Base-by-base conservation (phyloP, 371 early-diverging fungal genomes). In the Vavraia culicis region DNA sequence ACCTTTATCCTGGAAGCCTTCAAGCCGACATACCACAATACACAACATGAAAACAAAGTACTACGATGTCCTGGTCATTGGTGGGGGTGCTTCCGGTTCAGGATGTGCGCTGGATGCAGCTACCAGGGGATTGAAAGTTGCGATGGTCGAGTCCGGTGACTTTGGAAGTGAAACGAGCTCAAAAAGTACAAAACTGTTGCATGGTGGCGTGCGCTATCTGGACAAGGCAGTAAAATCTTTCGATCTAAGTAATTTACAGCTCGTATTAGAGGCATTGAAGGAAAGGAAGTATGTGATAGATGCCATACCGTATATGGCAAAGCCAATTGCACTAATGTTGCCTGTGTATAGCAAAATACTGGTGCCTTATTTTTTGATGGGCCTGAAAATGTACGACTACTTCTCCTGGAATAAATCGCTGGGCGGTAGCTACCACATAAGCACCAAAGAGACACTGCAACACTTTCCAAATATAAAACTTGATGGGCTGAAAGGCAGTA, bases 201-300 rank as follows among this genome's bases (percentile, higher is more conserved):
- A 96, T 63, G 98, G 98, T 50, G 98, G 98, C 61, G 89, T 96
- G 31, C 76, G 98, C 46, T 96, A 96, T 69, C 74, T 96, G 54
- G 89, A 91, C 69, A 90, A 91, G 71, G 98, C 94, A 2, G 75
- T 94, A 43, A 75, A 77, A 73, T 82, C 87, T 41, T 69, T 88
- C 14, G 90, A 88, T 61, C 79, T 79, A 66, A 87, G 80, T 67
- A 94, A 96, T 66, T 88, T 83, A 76, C 81, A 83, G 64, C 73
- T 96, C 33, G 98, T 96, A 16, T 69, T 73, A 23, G 90, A 94
- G 61, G 95, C 94, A 1, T 73, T 96, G 54, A 80, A 82, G 49
- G 98, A 94, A 71, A 79, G 98, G 61, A 78, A 78, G 48, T 76
- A 78, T 43, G 83, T 94, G 65, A 73, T 96, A 64, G 76, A 82